Evolutionary conservation across 805 yeast genomes (phyloP).

Genomic region (Pichia occidentalis): DNA sequence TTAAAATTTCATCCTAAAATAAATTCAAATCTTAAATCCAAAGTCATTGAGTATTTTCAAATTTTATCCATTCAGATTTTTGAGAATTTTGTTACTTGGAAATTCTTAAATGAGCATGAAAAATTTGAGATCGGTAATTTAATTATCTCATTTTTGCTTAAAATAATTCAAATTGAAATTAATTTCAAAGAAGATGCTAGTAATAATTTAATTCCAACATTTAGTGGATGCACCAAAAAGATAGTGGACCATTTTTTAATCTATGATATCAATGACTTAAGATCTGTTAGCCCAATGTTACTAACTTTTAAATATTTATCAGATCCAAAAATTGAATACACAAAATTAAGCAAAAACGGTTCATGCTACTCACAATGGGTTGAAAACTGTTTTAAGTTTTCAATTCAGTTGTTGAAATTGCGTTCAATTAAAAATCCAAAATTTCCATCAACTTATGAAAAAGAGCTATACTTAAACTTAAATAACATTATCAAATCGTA

Average conservation of each 20-base stretch:
- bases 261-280: constrained; percentile 40
- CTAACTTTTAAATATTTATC: constrained; percentile 43
- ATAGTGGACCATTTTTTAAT: constrained; percentile 53
- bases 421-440: constrained; percentile 42
- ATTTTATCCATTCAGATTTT: constrained; percentile 58
- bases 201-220: constrained; percentile 40
- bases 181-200: constrained; percentile 34
- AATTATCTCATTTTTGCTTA: constrained; percentile 48
- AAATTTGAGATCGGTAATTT: constrained; percentile 54
- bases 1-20: constrained; percentile 33
- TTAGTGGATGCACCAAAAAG: constrained; percentile 44
- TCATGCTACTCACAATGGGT: constrained; percentile 46
- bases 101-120: constrained; percentile 49
- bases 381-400: constrained; percentile 45
- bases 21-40: constrained; percentile 39
- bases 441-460: constrained; percentile 61
- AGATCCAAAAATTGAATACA: constrained; percentile 13
- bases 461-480: constrained; percentile 46
- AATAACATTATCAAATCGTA: constrained; percentile 55
- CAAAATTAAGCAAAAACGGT: constrained; percentile 35
- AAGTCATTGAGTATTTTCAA: constrained; percentile 48
- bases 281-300: constrained; percentile 50
- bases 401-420: constrained; percentile 49
- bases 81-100: constrained; percentile 70
- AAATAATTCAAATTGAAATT: constrained; percentile 47